These are phyloP conservation scores for Aspergillus sp. DNA, from an alignment of 2,329 filamentous ascomycete genomes.

Conservation along the genomic window DNA sequence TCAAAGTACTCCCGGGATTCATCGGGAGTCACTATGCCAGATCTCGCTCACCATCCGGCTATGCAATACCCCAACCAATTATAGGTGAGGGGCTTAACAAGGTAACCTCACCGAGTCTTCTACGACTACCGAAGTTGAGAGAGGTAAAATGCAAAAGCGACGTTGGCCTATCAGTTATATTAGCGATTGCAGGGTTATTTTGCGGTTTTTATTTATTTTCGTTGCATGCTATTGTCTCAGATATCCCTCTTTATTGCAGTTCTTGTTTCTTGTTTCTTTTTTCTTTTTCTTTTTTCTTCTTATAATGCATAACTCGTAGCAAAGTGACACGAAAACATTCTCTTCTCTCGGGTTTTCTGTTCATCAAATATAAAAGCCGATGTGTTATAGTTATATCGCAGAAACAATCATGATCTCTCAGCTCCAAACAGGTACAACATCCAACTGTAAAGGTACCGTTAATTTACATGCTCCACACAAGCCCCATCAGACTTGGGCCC, in stretches of 20 bases:
- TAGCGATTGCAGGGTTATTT: constrained; percentile 12
- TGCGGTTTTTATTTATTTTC: neutral
- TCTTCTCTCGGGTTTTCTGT: neutral
- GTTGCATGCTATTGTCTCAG: constrained; percentile 1
- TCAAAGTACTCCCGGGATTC: constrained; percentile 44
- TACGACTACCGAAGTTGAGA: neutral
- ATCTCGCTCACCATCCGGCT: constrained; percentile 57
- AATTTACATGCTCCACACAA: neutral
- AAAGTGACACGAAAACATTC: neutral
- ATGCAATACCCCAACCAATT: constrained; percentile 34
- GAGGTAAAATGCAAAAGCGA: neutral
- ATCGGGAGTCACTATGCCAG: constrained; percentile 49
- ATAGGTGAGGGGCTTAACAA: constrained; percentile 6
- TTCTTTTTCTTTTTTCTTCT: neutral
- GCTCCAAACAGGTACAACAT: neutral
- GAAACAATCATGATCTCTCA: neutral
- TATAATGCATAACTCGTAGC: neutral
- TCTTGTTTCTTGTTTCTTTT: neutral
- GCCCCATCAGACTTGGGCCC: neutral
- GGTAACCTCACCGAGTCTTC: neutral
- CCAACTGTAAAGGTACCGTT: neutral
- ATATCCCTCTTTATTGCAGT: constrained; percentile 7
- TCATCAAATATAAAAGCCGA: neutral
- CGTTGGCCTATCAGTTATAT: constrained; percentile 8
- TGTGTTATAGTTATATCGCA: neutral